Evolutionary conservation across 495 filamentous ascomycete species (phyloP).

Genomic region (Penicillium salamii): DNA sequence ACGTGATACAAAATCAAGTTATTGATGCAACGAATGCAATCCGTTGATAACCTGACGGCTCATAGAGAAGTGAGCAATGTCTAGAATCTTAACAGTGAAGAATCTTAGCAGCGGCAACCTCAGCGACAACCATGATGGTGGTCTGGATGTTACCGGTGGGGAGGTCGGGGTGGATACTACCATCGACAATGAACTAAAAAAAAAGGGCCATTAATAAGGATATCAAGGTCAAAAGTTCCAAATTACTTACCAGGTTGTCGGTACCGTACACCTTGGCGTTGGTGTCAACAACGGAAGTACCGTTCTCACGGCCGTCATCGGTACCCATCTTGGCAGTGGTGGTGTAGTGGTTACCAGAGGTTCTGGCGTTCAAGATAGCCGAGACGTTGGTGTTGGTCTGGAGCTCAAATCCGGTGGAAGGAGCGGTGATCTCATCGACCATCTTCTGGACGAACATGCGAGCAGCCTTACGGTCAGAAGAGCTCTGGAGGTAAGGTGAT

Average conservation of each 20-base stretch:
- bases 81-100: slow-evolving; percentile 6
- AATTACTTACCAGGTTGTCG: slow-evolving; percentile 53
- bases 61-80: not conserved
- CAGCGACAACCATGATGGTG: slow-evolving; percentile 44
- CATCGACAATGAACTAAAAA: slow-evolving; percentile 33
- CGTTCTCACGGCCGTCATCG: slow-evolving; percentile 62
- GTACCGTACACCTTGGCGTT: slow-evolving; percentile 70
- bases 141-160: slow-evolving; percentile 44
- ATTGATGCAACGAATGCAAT: no score
- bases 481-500: slow-evolving; percentile 31
- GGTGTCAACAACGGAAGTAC: slow-evolving; percentile 67
- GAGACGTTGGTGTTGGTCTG: slow-evolving; percentile 54
- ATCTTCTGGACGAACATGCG: slow-evolving; percentile 41
- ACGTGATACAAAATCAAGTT: no score
- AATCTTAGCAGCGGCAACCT: slow-evolving; percentile 39
- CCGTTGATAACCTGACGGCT: not conserved
- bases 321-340: slow-evolving; percentile 61
- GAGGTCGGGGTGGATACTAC: slow-evolving; percentile 44
- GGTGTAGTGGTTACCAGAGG: slow-evolving; percentile 71
- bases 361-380: slow-evolving; percentile 41
- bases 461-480: slow-evolving; percentile 22
- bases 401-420: slow-evolving; percentile 47
- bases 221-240: not conserved
- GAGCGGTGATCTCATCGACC: slow-evolving; percentile 54
- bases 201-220: slow-evolving; percentile 5